Percentiles rank a stretch among this genome's conserved stretches.
Evolutionary conservation across 768 basidiomycete genomes (phyloP).

Genomic region (Boletus pseudo-olivaceus): DNA sequence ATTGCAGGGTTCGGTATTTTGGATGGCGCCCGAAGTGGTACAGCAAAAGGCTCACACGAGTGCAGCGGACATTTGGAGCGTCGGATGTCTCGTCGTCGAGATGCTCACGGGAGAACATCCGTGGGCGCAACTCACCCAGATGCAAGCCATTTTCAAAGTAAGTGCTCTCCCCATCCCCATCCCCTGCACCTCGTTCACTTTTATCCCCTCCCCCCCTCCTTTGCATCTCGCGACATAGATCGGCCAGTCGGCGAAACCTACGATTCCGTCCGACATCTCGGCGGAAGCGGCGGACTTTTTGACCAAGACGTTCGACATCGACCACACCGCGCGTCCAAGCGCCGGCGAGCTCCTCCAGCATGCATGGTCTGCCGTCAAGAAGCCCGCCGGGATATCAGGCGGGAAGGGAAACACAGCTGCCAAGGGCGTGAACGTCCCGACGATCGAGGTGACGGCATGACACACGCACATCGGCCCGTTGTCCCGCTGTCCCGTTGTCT

Average conservation of each 20-base stretch:
- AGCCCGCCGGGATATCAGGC: constrained; percentile 18
- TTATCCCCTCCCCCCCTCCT: neutral
- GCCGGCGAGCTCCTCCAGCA: constrained; percentile 75
- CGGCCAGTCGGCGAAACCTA: constrained; percentile 83
- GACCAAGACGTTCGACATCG: constrained; percentile 78
- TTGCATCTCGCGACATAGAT: constrained; percentile 50
- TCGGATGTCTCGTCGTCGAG: constrained; percentile 92
- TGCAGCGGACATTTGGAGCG: constrained; percentile 96
- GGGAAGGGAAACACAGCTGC: constrained; percentile 17
- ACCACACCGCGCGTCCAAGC: constrained; percentile 76
- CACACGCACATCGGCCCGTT: neutral
- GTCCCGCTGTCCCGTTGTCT: neutral
- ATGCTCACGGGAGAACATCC: constrained; percentile 97
- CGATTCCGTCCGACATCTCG: constrained; percentile 89
- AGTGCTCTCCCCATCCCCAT: neutral
- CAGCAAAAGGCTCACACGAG: constrained; percentile 90
- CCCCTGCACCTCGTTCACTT: neutral
- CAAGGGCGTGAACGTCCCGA: constrained; percentile 19
- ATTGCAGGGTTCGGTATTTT: constrained; percentile 95
- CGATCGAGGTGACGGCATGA: constrained; percentile 30
- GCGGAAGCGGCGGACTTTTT: constrained; percentile 86
- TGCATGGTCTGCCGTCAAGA: constrained; percentile 57
- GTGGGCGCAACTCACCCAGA: constrained; percentile 93
- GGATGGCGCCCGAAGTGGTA: constrained; percentile 99
- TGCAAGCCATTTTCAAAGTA: constrained; percentile 99